Evolutionary conservation across 2,329 filamentous ascomycete species (phyloP), one percentile per base, ranked within the genome.

Genomic region (Arthrobotrys musiformis): DNA sequence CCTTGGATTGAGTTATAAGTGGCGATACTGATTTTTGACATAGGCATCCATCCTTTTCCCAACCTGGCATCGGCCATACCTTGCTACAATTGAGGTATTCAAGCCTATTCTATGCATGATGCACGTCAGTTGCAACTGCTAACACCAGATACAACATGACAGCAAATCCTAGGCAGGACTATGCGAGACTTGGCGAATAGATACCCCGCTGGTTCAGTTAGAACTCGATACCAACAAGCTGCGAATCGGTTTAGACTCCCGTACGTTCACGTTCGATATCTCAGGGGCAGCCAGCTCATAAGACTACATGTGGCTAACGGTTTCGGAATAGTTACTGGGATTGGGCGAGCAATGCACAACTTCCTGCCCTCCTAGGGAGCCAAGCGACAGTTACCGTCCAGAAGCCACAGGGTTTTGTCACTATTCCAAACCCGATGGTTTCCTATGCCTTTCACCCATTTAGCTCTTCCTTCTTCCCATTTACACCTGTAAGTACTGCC

Each of bases 21-120:
- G 37, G 15, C 35, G 46, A 24, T 42, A 42, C 66, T 70, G 24
- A 77, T 24, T 15, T 37, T 15, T 11, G 28, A 26, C 4, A 3
- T 48, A 77, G 73, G 73, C 73, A 24, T 77, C 73, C 1, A 70
- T 77, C 48, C 58, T 77, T 11, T 77, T 77, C 24, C 66, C 73
- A n/a, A 77, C 50, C 11, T 77, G 73, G 73, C 73, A 77, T 46
- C 44, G 73, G 33, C 73, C 73, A 33, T 77, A 77, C 35, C 50
- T 77, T 30, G 73, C 73, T 5, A 56, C 73, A 13, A 66, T 66
- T 33, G 73, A 77, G 24, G 73, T 77, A 70, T 7, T 26, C 70
- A 11, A 17, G 4, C 2, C 2, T 24, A 24, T 22, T 40, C 30
- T n/a, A n/a, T n/a, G n/a, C n/a, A n/a, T n/a, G n/a, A n/a, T n/a